phyloP scores from a whole-genome alignment of 2,329 filamentous ascomycete genomes.

The Onygenales sp. region DNA sequence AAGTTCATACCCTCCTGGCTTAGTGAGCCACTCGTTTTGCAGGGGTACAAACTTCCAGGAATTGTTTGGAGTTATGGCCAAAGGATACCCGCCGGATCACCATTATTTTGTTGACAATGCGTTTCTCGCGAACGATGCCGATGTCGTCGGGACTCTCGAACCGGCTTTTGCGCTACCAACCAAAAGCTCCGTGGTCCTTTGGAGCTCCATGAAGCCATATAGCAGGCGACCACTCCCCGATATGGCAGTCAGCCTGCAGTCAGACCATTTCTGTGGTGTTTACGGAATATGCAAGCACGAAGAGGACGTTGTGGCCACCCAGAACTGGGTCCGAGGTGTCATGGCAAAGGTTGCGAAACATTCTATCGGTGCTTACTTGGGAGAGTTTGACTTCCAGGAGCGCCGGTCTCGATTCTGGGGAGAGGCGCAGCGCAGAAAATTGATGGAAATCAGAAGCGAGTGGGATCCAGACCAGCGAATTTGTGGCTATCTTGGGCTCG shows the following conservation, averaged over 20 bases:
- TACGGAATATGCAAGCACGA: constrained; percentile 43
- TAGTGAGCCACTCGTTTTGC: background rate
- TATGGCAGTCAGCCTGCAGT: constrained; percentile 48
- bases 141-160: constrained; percentile 38
- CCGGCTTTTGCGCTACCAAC: constrained; percentile 40
- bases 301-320: constrained; percentile 36
- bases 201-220: constrained; percentile 43
- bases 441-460: background rate
- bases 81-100: constrained; percentile 40
- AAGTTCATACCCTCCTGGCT: background rate
- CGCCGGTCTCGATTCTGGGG: constrained; percentile 42
- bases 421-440: constrained; percentile 10
- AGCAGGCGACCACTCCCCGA: constrained; percentile 33
- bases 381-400: constrained; percentile 45
- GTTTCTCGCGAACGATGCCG: constrained; percentile 39
- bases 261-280: constrained; percentile 47
- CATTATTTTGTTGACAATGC: constrained; percentile 44
- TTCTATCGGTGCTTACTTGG: constrained; percentile 43
- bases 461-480: background rate
- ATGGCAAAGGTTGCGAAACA: constrained; percentile 33
- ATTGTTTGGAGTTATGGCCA: constrained; percentile 27
- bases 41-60: background rate
- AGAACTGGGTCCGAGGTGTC: constrained; percentile 35
- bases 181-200: constrained; percentile 38
- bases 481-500: background rate